Evolutionary conservation across 2,329 filamentous ascomycete genomes (phyloP).

Genomic region (Herpotrichia juniperi): DNA sequence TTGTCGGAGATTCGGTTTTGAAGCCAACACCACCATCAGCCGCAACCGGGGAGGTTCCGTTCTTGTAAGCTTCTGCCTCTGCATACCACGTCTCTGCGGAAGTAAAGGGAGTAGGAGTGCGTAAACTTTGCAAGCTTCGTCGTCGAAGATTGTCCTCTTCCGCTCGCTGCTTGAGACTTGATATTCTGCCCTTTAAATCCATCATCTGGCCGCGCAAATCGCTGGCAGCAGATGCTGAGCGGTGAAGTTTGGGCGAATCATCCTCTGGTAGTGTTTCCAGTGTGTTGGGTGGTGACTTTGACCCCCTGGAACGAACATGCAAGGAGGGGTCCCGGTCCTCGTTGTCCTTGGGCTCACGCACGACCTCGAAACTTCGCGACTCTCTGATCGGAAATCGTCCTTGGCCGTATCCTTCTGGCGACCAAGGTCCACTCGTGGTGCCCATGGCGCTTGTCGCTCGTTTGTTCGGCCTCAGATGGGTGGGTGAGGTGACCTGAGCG

Average conservation of each 20-base stretch:
- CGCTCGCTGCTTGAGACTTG: slow-evolving; percentile 76
- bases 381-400: slow-evolving; percentile 45
- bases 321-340: slow-evolving; percentile 35
- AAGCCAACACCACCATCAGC: slow-evolving; percentile 38
- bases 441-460: slow-evolving; percentile 49
- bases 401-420: slow-evolving; percentile 40
- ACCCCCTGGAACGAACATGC: slow-evolving; percentile 48
- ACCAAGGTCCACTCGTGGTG: slow-evolving; percentile 44
- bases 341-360: slow-evolving; percentile 37
- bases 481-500: slow-evolving; percentile 37
- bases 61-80: slow-evolving; percentile 41
- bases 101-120: slow-evolving; percentile 80
- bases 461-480: slow-evolving; percentile 37
- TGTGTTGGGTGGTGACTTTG: slow-evolving; percentile 35
- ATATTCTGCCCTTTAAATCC: slow-evolving; percentile 84
- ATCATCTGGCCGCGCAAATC: slow-evolving; percentile 84
- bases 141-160: slow-evolving; percentile 79
- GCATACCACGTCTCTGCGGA: slow-evolving; percentile 68
- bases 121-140: slow-evolving; percentile 75
- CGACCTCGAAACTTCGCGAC: slow-evolving; percentile 47
- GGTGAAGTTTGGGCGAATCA: slow-evolving; percentile 52
- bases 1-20: slow-evolving; percentile 30
- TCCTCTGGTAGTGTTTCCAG: slow-evolving; percentile 51
- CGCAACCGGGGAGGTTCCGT: slow-evolving; percentile 26
- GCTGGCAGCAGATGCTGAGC: slow-evolving; percentile 74